Conservation (phyloP, 140 eudicot genomes). For the Ambrosia hybrid region DNA sequence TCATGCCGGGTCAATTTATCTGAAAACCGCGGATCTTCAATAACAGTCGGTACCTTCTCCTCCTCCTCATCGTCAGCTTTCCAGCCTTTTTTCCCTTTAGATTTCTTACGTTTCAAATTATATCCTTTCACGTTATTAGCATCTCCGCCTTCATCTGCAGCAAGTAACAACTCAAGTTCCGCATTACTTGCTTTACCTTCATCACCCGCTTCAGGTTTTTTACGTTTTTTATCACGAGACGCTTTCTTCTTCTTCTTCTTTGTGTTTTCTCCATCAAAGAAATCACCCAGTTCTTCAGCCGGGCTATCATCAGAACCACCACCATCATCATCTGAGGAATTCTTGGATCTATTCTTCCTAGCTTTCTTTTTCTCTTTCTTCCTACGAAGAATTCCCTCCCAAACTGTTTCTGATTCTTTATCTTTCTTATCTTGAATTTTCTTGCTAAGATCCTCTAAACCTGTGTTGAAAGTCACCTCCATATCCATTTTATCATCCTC, state of each 20-base stretch:
- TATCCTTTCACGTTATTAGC: constrained; percentile 66
- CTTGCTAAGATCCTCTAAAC: constrained; percentile 85
- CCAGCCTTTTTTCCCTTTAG: constrained; percentile 61
- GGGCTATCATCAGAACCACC: constrained; percentile 54
- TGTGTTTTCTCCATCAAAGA: constrained; percentile 63
- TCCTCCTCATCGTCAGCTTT: constrained; percentile 56
- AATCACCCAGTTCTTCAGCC: constrained; percentile 65
- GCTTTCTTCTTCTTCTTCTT: constrained; percentile 25
- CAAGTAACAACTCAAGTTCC: constrained; percentile 88
- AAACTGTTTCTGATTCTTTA: constrained; percentile 73
- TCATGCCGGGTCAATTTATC: constrained; percentile 50
- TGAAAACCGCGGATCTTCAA: constrained; percentile 78
- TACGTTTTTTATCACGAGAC: constrained; percentile 21
- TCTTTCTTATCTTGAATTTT: constrained; percentile 79
- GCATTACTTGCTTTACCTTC: constrained; percentile 75
- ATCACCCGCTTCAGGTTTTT: constrained; percentile 37
- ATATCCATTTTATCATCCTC: constrained; percentile 65
- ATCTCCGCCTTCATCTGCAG: constrained; percentile 63
- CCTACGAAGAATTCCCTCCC: constrained; percentile 82
- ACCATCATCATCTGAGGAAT: constrained; percentile 70
- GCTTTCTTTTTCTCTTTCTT: constrained; percentile 76
- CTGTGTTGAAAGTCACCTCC: constrained; percentile 96
- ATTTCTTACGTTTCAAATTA: constrained; percentile 67
- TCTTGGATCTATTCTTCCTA: constrained; percentile 52
- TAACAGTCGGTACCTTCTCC: constrained; percentile 65